Conservation (phyloP, 1,284 basidiomycete genomes). For the Cryptococcus hybrid region DNA sequence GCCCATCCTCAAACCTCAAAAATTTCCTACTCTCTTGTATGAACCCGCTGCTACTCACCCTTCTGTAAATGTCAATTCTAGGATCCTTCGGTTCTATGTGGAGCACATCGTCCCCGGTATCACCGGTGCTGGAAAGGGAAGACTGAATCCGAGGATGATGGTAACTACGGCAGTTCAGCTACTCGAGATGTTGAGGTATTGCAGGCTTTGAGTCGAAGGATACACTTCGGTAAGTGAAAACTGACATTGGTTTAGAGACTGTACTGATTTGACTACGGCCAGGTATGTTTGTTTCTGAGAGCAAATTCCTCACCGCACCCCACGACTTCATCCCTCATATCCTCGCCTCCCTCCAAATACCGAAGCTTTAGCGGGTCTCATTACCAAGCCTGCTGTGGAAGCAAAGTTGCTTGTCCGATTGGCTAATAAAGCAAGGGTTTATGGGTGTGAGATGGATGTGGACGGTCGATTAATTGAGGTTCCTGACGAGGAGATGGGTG, state of each 20-base stretch:
- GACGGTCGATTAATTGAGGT: slow-evolving; percentile 60
- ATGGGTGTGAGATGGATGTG: slow-evolving; percentile 83
- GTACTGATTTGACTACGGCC: slow-evolving; percentile 4
- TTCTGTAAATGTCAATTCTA: slow-evolving; percentile 79
- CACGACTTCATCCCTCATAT: slow-evolving; percentile 80
- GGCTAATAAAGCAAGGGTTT: slow-evolving; percentile 86
- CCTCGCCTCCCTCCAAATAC: slow-evolving; percentile 61
- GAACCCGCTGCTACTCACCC: slow-evolving; percentile 59
- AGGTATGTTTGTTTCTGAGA: slow-evolving; percentile 99
- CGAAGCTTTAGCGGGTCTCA: slow-evolving; percentile 72
- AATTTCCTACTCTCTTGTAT: slow-evolving; percentile 72
- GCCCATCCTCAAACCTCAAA: slow-evolving; percentile 74
- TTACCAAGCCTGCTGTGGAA: slow-evolving; percentile 97
- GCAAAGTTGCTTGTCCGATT: slow-evolving; percentile 79
- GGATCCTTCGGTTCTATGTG: slow-evolving; percentile 89
- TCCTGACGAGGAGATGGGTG: slow-evolving; percentile 34
- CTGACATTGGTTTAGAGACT: too few relatives aligned
- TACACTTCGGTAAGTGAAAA: slow-evolving; percentile 81
- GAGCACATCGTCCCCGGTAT: slow-evolving; percentile 68
- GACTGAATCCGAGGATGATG: slow-evolving; percentile 60
- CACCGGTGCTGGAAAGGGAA: slow-evolving; percentile 60
- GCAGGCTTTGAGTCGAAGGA: slow-evolving; percentile 89
- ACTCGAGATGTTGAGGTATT: slow-evolving; percentile 93
- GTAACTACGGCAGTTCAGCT: slow-evolving; percentile 95
- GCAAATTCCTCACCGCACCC: slow-evolving; percentile 85